Evolutionary conservation across 2,329 filamentous ascomycete species (phyloP).

Genomic region (Fulvia fulva): DNA sequence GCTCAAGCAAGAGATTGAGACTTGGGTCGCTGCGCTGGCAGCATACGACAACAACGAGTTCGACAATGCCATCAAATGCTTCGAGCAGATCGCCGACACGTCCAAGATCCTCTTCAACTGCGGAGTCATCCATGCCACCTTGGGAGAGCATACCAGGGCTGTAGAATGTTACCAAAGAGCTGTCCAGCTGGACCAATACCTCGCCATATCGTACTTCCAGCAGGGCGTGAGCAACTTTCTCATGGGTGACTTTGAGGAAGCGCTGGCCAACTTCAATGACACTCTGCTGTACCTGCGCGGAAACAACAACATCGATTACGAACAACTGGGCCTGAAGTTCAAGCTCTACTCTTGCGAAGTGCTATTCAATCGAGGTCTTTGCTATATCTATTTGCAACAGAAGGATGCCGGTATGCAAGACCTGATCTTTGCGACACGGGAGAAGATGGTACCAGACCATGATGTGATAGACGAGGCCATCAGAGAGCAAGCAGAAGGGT

Average conservation of each 20-base stretch:
- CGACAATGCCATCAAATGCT: constrained; percentile 78
- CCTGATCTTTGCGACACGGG: constrained; percentile 82
- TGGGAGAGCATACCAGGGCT: constrained; percentile 93
- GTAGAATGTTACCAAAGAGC: constrained; percentile 94
- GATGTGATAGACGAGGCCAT: constrained; percentile 98
- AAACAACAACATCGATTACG: constrained; percentile 97
- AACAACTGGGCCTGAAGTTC: constrained; percentile 90
- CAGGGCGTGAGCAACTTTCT: constrained; percentile 98
- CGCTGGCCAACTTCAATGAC: constrained; percentile 97
- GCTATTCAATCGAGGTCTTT: constrained; percentile 92
- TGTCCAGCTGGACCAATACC: constrained; percentile 85
- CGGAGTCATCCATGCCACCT: constrained; percentile 92
- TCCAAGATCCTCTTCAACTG: constrained; percentile 99
- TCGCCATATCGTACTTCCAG: constrained; percentile 97
- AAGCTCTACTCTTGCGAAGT: constrained; percentile 97
- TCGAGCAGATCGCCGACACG: constrained; percentile 85
- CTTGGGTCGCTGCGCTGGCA: constrained; percentile 86
- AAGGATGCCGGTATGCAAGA: constrained; percentile 88
- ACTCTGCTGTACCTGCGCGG: constrained; percentile 90
- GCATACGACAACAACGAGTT: constrained; percentile 98
- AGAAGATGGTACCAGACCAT: constrained; percentile 94
- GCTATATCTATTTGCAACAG: constrained; percentile 95
- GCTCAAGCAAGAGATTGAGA: constrained; percentile 84
- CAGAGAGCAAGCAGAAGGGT: constrained; percentile 88
- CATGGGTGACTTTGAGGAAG: constrained; percentile 94